Conservation (phyloP, 2,329 filamentous ascomycete species). For the Nemania sp. region DNA sequence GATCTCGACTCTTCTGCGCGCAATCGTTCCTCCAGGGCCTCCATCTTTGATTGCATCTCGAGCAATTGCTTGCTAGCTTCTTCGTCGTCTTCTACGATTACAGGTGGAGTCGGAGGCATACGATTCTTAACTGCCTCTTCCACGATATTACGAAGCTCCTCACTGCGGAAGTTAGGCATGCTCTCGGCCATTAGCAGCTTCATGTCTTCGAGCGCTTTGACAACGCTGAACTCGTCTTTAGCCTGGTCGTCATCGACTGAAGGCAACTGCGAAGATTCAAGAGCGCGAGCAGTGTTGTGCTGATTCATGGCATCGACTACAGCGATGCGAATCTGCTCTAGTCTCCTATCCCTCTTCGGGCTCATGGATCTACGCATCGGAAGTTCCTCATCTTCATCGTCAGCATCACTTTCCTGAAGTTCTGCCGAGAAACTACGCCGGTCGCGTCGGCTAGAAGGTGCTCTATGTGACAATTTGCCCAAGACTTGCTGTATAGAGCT, state of each 20-base stretch:
- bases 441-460: slow-evolving; percentile 59
- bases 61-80: slow-evolving; percentile 57
- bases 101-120: slow-evolving; percentile 54
- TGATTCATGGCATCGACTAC: slow-evolving; percentile 73
- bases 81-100: slow-evolving; percentile 51
- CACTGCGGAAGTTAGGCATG: slow-evolving; percentile 49
- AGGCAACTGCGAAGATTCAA: slow-evolving; percentile 37
- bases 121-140: slow-evolving; percentile 64
- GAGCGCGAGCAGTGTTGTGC: slow-evolving; percentile 51
- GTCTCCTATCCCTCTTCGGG: slow-evolving; percentile 73
- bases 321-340: slow-evolving; percentile 78
- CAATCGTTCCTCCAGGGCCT: slow-evolving; percentile 39
- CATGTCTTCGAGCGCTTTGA: slow-evolving; percentile 69
- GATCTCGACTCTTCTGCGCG: slow-evolving; percentile 32
- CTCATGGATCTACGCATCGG: slow-evolving; percentile 71
- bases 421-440: slow-evolving; percentile 72
- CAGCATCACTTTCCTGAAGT: slow-evolving; percentile 80
- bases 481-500: slow-evolving; percentile 74
- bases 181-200: slow-evolving; percentile 56
- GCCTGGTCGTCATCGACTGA: slow-evolving; percentile 32
- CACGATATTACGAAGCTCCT: slow-evolving; percentile 64
- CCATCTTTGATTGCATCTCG: slow-evolving; percentile 62
- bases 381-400: slow-evolving; percentile 83
- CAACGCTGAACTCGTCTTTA: slow-evolving; percentile 54
- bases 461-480: slow-evolving; percentile 57